Evolutionary conservation across 495 filamentous ascomycete species (phyloP).

Genomic region (Oidiodendron maius): DNA sequence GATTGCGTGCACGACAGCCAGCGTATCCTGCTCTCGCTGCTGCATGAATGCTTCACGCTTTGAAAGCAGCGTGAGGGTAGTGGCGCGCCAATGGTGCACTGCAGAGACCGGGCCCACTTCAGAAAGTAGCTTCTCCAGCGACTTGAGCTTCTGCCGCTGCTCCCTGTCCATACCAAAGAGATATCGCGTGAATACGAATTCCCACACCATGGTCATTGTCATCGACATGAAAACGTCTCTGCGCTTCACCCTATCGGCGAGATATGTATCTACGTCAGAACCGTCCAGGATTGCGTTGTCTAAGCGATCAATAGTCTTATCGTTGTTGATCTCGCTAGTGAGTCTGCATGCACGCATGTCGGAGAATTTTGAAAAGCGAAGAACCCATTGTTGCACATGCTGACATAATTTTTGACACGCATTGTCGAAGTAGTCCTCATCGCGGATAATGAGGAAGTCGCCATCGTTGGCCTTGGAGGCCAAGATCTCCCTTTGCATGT

Average conservation of each 20-base stretch:
- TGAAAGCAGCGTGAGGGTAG: slow-evolving; percentile 82
- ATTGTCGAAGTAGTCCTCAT: slow-evolving; percentile 90
- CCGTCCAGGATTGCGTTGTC: slow-evolving; percentile 93
- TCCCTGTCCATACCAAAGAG: slow-evolving; percentile 97
- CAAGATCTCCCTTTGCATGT: slow-evolving; percentile 79
- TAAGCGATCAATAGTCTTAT: slow-evolving; percentile 84
- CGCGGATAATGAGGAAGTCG: slow-evolving; percentile 71
- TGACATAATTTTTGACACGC: slow-evolving; percentile 92
- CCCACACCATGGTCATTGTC: slow-evolving; percentile 97
- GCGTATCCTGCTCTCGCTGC: slow-evolving; percentile 78
- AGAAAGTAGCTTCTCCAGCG: slow-evolving; percentile 79
- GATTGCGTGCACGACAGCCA: slow-evolving; percentile 83
- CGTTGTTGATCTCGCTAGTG: slow-evolving; percentile 74
- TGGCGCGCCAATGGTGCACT: slow-evolving; percentile 92
- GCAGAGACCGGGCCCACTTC: slow-evolving; percentile 79
- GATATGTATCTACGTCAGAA: slow-evolving; percentile 78
- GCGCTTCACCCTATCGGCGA: slow-evolving; percentile 77
- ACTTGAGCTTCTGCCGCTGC: slow-evolving; percentile 93
- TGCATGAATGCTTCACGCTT: slow-evolving; percentile 64
- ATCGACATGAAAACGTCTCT: slow-evolving; percentile 95
- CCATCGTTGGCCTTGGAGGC: slow-evolving; percentile 57
- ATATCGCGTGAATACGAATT: slow-evolving; percentile 94
- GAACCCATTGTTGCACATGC: slow-evolving; percentile 91
- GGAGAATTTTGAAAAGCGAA: slow-evolving; percentile 94
- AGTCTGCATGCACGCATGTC: slow-evolving; percentile 78